Percentiles rank a stretch among this genome's conserved stretches.
phyloP scores from a whole-genome alignment of 202 grass and related monocot species.

The Schoenoplectus tabernaemontani region DNA sequence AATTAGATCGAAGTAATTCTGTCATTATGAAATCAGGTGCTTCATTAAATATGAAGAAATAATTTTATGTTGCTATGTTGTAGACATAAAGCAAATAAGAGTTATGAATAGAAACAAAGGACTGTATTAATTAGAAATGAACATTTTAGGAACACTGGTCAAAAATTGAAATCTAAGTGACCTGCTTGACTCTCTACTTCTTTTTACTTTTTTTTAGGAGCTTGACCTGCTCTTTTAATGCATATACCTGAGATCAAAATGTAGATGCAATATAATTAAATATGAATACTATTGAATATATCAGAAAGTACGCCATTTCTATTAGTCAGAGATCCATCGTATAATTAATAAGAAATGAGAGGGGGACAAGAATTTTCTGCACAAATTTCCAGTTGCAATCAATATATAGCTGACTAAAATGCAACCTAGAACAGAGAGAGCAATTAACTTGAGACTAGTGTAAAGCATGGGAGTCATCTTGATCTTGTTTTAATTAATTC shows the following conservation, averaged over 20 bases:
- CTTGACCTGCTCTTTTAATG: background rate
- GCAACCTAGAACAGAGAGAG: background rate
- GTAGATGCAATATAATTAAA: background rate
- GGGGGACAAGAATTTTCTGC: background rate
- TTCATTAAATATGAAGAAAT: too few relatives aligned
- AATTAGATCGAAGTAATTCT: too few relatives aligned
- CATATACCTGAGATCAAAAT: background rate
- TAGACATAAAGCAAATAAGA: too few relatives aligned
- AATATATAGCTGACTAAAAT: constrained; percentile 11
- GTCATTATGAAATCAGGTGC: too few relatives aligned
- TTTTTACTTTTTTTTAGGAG: background rate
- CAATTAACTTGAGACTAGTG: background rate
- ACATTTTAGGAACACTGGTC: background rate
- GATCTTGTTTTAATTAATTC: background rate
- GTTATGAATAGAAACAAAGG: too few relatives aligned
- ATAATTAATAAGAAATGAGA: background rate
- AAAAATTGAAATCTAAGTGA: background rate
- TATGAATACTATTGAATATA: background rate
- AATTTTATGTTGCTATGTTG: too few relatives aligned
- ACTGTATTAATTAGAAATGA: too few relatives aligned
- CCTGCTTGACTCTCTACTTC: background rate
- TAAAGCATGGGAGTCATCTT: background rate
- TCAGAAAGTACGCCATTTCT: background rate
- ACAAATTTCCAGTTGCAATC: background rate
- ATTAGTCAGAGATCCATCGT: background rate